These are phyloP conservation scores for Gaertneriomyces semiglobifer DNA, from an alignment of 192 early-diverging fungal species.

Conservation along the genomic window DNA sequence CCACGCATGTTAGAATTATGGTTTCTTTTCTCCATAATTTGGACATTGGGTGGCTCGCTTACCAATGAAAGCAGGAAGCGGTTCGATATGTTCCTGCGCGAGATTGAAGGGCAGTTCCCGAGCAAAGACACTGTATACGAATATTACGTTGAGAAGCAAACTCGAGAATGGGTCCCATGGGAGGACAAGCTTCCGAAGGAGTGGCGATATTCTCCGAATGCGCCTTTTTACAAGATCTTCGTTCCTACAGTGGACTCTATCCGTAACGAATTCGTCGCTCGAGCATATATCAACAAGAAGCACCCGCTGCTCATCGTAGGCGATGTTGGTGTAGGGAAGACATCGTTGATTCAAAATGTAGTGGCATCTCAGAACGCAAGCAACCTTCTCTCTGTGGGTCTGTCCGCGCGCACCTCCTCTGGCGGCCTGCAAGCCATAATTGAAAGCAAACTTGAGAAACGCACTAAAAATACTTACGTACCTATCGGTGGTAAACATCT, in stretches of 20 bases:
- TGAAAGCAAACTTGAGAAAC: slow-evolving; percentile 57
- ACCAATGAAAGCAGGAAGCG: slow-evolving; percentile 48
- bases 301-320: slow-evolving; percentile 52
- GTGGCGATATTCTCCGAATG: slow-evolving; percentile 45
- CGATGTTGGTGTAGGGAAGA: slow-evolving; percentile 58
- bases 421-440: slow-evolving; percentile 48
- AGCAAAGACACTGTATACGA: slow-evolving; percentile 59
- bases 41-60: slow-evolving; percentile 55
- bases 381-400: slow-evolving; percentile 48
- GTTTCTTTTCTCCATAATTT: slow-evolving; percentile 57
- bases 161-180: slow-evolving; percentile 51
- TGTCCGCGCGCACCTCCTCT: slow-evolving; percentile 59
- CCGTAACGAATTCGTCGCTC: slow-evolving; percentile 54
- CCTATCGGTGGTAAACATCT: slow-evolving; percentile 56
- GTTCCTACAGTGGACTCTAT: slow-evolving; percentile 62
- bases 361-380: slow-evolving; percentile 39
- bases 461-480: slow-evolving; percentile 61
- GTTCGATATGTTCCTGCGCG: slow-evolving; percentile 59
- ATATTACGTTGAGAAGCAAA: slow-evolving; percentile 58
- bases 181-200: slow-evolving; percentile 52
- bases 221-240: slow-evolving; percentile 61
- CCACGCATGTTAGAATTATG: slow-evolving; percentile 55
- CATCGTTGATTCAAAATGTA: slow-evolving; percentile 53
- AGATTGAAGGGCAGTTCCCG: slow-evolving; percentile 59
- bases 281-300: slow-evolving; percentile 44